These are phyloP conservation scores for Asterionellopsis glacialis DNA, from an alignment of 108 stramenopile species.

Conservation along the genomic window DNA sequence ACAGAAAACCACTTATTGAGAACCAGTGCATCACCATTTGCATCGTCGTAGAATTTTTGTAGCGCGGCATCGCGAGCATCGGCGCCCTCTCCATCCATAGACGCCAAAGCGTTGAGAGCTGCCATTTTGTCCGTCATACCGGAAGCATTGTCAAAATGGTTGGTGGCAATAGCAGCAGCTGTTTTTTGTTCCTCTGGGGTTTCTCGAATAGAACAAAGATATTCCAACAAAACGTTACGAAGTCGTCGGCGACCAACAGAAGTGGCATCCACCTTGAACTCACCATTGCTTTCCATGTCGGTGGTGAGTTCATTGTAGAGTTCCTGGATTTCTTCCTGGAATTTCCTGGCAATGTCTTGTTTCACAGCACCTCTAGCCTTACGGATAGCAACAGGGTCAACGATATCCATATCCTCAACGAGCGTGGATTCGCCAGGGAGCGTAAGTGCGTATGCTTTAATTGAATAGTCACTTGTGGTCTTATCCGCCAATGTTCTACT, in stretches of 20 bases:
- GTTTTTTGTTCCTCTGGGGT: conserved; percentile 52
- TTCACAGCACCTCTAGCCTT: conserved; percentile 62
- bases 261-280: conserved; percentile 62
- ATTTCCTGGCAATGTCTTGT: conserved; percentile 53
- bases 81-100: conserved; percentile 65
- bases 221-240: conserved; percentile 75
- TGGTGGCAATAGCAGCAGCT: conserved; percentile 50
- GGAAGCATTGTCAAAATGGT: conserved; percentile 66
- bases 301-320: conserved; percentile 67
- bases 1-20: conserved; percentile 90
- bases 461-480: conserved; percentile 56
- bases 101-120: conserved; percentile 69
- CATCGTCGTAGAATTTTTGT: conserved; percentile 71
- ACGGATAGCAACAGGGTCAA: conserved; percentile 75
- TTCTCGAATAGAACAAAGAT: conserved; percentile 61
- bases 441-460: conserved; percentile 77
- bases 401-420: conserved; percentile 54
- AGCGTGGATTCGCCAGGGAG: conserved; percentile 80
- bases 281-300: conserved; percentile 31
- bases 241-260: conserved; percentile 69
- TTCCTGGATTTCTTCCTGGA: conserved; percentile 42
- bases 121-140: conserved; percentile 93
- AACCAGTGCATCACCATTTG: conserved; percentile 73
- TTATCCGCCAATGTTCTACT: conserved; percentile 40
- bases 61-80: conserved; percentile 45